Base-by-base conservation (phyloP, 2,329 filamentous ascomycete species). In the Stenocarpella maydis region DNA sequence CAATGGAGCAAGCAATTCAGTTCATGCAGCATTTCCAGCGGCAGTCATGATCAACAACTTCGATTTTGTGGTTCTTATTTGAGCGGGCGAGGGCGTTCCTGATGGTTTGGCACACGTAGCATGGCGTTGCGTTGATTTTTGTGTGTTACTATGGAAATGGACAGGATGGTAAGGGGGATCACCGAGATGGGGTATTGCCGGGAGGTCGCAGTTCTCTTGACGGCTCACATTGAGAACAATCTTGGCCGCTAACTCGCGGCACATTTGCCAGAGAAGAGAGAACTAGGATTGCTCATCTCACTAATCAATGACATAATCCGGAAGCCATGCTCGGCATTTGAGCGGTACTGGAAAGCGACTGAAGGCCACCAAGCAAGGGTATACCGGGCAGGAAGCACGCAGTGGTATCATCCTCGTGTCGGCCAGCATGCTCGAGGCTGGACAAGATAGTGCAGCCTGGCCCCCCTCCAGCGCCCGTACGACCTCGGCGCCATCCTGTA, bases 1-100 rank as follows among this genome's bases (percentile, higher is more conserved):
- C 91, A 12, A 87, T 94, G 71, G 93, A 97, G 70, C 91, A 97
- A 77, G 92, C 93, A n/a, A 87, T 93, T 28, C 85, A 88, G 67
- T 86, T 97, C 64, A 87, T 97, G 83, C 90, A 92, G 74, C 85
- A 88, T 67, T 86, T 84, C 70, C 84, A 83, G 77, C 74, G 73
- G 73, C 74, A 72, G 21, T 53, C 55, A 58, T 47, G 55, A 69
- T 69, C 34, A 65, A 45, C 31, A 68, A 71, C 67, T 72, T 45
- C n/a, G 21, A 41, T 34, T 43, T 63, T 66, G 43, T 41, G 17
- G 34, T 37, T 39, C n/a, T 12, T 34, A 24, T 52, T 41, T 31
- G 39, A 69, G 67, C 39, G 26, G 69, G 69, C 69, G 67, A 69
- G 47, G 54, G 69, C 69, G 67, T 71, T 67, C 5, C 1, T 54